Evolutionary conservation across 495 filamentous ascomycete genomes (phyloP).

Genomic region (Tuber aestivum): DNA sequence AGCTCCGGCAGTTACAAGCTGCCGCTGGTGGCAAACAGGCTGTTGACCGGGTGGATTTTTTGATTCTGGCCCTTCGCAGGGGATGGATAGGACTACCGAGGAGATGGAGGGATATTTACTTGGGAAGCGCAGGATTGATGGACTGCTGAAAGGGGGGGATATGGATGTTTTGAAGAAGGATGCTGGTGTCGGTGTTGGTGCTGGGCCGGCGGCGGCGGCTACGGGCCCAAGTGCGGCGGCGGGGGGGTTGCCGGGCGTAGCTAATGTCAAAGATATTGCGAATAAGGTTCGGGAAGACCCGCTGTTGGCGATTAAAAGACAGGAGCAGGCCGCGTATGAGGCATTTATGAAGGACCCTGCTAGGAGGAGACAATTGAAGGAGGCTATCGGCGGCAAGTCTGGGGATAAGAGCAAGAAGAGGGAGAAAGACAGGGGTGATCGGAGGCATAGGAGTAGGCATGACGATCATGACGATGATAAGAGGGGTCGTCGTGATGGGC

Average conservation of each 20-base stretch:
- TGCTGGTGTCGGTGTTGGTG: slow-evolving; percentile 54
- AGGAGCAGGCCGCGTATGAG: slow-evolving; percentile 87
- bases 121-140: slow-evolving; percentile 85
- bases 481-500: slow-evolving; percentile 43
- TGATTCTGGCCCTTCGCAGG: slow-evolving; percentile 81
- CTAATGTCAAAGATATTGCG: slow-evolving; percentile 67
- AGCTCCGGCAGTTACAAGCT: slow-evolving; percentile 84
- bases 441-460: slow-evolving; percentile 47
- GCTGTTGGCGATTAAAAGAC: slow-evolving; percentile 80
- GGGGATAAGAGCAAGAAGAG: slow-evolving; percentile 48
- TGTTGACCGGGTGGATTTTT: slow-evolving; percentile 85
- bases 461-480: slow-evolving; percentile 39
- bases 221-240: slow-evolving; percentile 55
- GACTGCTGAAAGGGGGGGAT: slow-evolving; percentile 77
- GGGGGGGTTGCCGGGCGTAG: slow-evolving; percentile 52
- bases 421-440: slow-evolving; percentile 52
- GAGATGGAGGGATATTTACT: slow-evolving; percentile 92
- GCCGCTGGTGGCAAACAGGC: slow-evolving; percentile 72
- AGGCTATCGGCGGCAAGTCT: slow-evolving; percentile 52
- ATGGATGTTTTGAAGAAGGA: slow-evolving; percentile 74
- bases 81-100: slow-evolving; percentile 72
- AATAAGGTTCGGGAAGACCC: slow-evolving; percentile 84
- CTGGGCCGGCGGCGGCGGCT: slow-evolving; percentile 55
- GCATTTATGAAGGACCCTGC: slow-evolving; percentile 78
- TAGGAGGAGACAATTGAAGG: slow-evolving; percentile 62